These are phyloP conservation scores for Paxillus rubicundulus DNA, from an alignment of 768 basidiomycete genomes.

Conservation along the genomic window DNA sequence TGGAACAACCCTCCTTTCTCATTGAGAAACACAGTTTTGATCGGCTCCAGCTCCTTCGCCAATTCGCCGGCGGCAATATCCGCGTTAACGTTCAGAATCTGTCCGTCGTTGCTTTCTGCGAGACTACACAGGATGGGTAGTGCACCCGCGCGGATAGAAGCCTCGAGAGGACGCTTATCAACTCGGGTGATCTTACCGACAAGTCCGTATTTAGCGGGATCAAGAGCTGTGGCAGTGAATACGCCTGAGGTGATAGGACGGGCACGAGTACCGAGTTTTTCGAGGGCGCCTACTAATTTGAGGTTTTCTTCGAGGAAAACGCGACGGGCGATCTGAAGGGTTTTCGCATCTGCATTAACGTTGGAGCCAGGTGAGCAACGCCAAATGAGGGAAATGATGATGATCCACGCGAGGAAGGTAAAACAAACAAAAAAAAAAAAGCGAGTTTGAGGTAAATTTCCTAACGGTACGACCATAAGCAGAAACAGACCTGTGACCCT, in stretches of 20 bases:
- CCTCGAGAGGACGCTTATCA: slow-evolving; percentile 96
- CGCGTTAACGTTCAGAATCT: slow-evolving; percentile 98
- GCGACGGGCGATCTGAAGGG: slow-evolving; percentile 88
- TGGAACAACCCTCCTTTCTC: slow-evolving; percentile 99
- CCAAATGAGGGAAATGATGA: too few species aligned
- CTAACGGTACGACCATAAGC: neutral
- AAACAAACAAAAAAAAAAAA: too few species aligned
- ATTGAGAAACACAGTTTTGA: slow-evolving; percentile 98
- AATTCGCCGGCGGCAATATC: slow-evolving; percentile 98
- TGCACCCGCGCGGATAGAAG: slow-evolving; percentile 92
- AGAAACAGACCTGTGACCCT: slow-evolving; percentile 79
- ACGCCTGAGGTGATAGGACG: slow-evolving; percentile 98
- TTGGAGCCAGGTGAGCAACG: too few species aligned
- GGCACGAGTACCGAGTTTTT: slow-evolving; percentile 92
- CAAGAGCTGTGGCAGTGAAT: slow-evolving; percentile 95
- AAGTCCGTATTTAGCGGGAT: slow-evolving; percentile 90
- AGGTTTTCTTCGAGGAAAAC: slow-evolving; percentile 98
- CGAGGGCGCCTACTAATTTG: slow-evolving; percentile 88
- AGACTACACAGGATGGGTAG: slow-evolving; percentile 94
- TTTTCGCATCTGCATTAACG: slow-evolving; percentile 74
- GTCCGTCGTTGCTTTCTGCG: slow-evolving; percentile 94
- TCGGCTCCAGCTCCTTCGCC: slow-evolving; percentile 95
- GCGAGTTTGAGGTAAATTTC: neutral
- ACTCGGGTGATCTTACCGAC: slow-evolving; percentile 94
- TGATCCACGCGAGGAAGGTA: too few species aligned